Evolutionary conservation across 164 flowering plant genomes (phyloP).

Genomic region (Stephania japonica): DNA sequence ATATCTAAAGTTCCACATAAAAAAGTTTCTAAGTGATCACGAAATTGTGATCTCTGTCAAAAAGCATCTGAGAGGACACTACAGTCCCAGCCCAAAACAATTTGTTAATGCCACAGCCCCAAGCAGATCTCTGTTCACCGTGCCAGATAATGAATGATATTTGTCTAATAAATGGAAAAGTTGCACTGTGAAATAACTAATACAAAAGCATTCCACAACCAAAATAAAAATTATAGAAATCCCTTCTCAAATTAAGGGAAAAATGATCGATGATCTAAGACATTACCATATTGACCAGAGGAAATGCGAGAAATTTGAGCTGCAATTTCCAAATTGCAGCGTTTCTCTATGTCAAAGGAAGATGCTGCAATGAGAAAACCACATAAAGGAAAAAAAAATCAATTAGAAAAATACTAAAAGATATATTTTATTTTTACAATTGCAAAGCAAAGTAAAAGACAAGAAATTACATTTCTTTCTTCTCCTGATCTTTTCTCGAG

Average conservation of each 20-base stretch:
- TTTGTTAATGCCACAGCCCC: not conserved
- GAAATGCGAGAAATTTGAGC: conserved; percentile 73
- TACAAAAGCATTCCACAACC: no score
- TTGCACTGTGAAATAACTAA: not conserved
- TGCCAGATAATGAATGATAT: not conserved
- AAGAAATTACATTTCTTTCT: conserved; percentile 54
- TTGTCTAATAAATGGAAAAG: not conserved
- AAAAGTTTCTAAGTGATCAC: not conserved
- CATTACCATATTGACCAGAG: conserved; percentile 53
- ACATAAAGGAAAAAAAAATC: not conserved
- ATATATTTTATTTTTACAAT: not conserved
- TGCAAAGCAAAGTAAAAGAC: conserved; percentile 9
- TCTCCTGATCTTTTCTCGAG: conserved; percentile 62
- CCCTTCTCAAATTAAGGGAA: not conserved
- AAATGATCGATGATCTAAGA: conserved; percentile 15
- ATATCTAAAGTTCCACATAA: not conserved
- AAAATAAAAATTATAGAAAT: not conserved
- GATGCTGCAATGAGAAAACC: conserved; percentile 50
- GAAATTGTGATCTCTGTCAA: not conserved
- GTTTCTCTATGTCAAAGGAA: conserved; percentile 74
- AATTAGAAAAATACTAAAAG: conserved; percentile 2
- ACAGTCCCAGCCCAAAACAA: not conserved
- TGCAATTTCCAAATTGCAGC: conserved; percentile 88
- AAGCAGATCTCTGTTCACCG: not conserved
- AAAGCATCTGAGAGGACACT: not conserved